A percentile compares a stretch with the other conserved stretches of the same genome.
These are phyloP conservation scores for Macadamia integrifolia DNA, from an alignment of 164 flowering plant species.

Conservation along the genomic window DNA sequence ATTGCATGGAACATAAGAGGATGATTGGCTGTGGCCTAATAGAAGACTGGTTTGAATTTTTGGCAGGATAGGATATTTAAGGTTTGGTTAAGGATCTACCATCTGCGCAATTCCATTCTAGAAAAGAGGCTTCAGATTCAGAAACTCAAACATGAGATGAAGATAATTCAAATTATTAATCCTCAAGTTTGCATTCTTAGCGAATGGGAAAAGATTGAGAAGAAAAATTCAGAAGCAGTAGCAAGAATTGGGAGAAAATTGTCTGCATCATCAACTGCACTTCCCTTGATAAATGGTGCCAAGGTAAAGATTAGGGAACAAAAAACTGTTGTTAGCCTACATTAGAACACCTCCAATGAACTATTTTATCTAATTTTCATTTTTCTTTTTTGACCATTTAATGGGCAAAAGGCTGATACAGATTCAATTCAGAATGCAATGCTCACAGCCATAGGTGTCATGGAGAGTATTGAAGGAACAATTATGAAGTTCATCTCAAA, in stretches of 20 bases:
- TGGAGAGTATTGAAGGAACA: slow-evolving; percentile 36
- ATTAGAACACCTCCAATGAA: no score
- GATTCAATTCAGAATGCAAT: slow-evolving; percentile 31
- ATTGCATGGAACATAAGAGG: no score
- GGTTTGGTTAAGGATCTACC: slow-evolving; percentile 24
- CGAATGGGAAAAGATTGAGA: slow-evolving; percentile 54
- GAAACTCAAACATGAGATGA: slow-evolving; percentile 36
- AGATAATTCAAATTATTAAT: slow-evolving; percentile 25
- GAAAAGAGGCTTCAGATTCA: slow-evolving; percentile 39
- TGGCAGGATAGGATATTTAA: slow-evolving; percentile 32
- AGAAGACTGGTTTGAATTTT: no score
- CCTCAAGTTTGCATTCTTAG: slow-evolving; percentile 39
- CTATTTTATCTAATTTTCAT: no score
- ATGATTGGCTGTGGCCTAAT: no score
- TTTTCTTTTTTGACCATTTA: background rate
- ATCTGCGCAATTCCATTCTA: slow-evolving; percentile 26
- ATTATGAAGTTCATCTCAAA: slow-evolving; percentile 21
- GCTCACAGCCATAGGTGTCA: slow-evolving; percentile 28
- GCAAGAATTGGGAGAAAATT: slow-evolving; percentile 33
- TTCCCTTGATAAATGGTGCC: slow-evolving; percentile 48
- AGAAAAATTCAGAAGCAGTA: slow-evolving; percentile 49
- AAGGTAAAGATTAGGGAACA: slow-evolving; percentile 33
- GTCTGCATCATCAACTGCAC: slow-evolving; percentile 22
- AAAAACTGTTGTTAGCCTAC: no score
- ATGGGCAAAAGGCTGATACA: slow-evolving; percentile 32